phyloP scores from a whole-genome alignment of 192 early-diverging fungal species.

The Lobosporangium transversale region DNA sequence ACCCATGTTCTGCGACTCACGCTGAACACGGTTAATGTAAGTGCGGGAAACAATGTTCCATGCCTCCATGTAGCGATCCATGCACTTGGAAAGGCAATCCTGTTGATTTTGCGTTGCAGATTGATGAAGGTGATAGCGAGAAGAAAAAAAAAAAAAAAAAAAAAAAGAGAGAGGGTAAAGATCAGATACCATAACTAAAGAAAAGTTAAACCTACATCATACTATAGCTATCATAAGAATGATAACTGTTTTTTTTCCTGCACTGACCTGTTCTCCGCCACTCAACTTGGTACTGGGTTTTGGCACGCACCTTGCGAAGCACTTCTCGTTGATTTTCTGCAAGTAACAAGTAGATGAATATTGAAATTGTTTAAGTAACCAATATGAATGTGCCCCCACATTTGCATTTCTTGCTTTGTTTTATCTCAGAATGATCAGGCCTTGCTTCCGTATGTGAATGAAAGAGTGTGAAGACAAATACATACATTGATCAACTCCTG shows the following conservation, averaged over 20 bases:
- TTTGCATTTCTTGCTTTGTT: no score
- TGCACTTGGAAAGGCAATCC: constrained; percentile 81
- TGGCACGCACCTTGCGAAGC: constrained; percentile 83
- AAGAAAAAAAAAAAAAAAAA: not conserved
- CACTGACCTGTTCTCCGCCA: constrained; percentile 74
- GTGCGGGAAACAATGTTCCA: constrained; percentile 86
- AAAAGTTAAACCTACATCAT: no score
- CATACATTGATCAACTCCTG: constrained; percentile 83
- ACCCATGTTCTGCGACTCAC: constrained; percentile 64
- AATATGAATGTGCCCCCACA: no score
- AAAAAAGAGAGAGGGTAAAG: not conserved
- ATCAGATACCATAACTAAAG: not conserved
- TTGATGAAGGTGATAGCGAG: not conserved
- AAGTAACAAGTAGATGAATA: not conserved
- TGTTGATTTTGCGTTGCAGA: constrained; percentile 20
- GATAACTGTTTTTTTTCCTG: no score
- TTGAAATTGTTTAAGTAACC: no score
- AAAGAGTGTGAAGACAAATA: not conserved
- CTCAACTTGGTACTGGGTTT: constrained; percentile 78
- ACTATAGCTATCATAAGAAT: no score
- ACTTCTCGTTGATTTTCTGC: constrained; percentile 90
- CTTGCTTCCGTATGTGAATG: no score
- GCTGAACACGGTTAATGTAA: constrained; percentile 78
- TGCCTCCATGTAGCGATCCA: constrained; percentile 88
- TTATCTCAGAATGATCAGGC: no score